Evolutionary conservation across 345 rosid genomes (phyloP).

Genomic region (Sisymbrium altissimum): DNA sequence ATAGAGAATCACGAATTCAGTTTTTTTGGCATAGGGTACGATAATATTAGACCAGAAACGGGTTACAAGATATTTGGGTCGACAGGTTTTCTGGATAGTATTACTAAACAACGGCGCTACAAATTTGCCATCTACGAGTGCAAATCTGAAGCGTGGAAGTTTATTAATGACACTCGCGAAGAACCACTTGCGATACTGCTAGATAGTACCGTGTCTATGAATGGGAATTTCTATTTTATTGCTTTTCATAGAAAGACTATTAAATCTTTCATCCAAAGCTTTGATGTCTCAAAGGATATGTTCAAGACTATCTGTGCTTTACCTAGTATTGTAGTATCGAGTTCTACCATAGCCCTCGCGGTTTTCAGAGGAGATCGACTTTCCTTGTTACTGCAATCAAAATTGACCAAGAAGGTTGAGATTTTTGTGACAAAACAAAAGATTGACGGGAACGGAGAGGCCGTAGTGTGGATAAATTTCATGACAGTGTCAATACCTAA

Average conservation of each 20-base stretch:
- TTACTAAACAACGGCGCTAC: neutral
- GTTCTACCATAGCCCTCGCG: neutral
- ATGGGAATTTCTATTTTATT: neutral
- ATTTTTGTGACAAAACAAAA: neutral
- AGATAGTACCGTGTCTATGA: neutral
- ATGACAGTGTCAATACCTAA: neutral
- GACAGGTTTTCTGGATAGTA: neutral
- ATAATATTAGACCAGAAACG: neutral
- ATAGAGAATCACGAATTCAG: neutral
- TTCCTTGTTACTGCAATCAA: neutral
- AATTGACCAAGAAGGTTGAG: neutral
- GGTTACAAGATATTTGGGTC: slow-evolving; percentile 1
- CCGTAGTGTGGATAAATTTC: neutral
- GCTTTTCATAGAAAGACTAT: neutral
- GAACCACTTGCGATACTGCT: neutral
- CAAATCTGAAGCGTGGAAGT: neutral
- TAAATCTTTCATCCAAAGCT: neutral
- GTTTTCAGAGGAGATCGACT: neutral
- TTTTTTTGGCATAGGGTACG: neutral
- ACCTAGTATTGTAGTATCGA: neutral
- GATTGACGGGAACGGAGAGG: neutral
- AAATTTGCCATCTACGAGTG: slow-evolving; percentile 3
- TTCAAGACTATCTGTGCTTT: neutral
- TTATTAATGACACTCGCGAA: neutral
- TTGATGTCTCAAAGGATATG: neutral